Conservation (phyloP, 768 basidiomycete genomes). For the Boletus edulis region DNA sequence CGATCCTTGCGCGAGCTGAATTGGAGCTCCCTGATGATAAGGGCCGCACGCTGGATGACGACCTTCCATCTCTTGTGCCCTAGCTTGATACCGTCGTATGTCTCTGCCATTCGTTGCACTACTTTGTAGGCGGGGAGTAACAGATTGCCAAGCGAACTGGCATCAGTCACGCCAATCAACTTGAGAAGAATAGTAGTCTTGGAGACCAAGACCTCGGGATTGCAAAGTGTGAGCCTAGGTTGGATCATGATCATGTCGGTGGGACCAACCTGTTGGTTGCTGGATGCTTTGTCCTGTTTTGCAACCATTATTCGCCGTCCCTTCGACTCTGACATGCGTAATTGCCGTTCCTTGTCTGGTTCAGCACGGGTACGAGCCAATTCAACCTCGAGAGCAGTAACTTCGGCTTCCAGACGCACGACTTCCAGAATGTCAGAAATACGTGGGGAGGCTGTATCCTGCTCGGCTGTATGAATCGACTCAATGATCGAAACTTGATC, state of each 20-base stretch:
- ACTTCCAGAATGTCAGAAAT: constrained; percentile 57
- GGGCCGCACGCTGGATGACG: constrained; percentile 1
- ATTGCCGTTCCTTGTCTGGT: constrained; percentile 60
- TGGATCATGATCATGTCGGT: constrained; percentile 65
- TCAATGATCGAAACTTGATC: constrained; percentile 32
- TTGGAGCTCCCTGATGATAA: neutral
- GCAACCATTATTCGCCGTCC: constrained; percentile 40
- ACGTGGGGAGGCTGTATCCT: constrained; percentile 55
- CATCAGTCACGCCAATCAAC: neutral
- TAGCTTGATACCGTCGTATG: neutral
- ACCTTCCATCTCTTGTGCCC: neutral
- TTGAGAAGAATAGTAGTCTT: no score
- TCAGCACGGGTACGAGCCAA: constrained; percentile 54
- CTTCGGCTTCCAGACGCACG: constrained; percentile 52
- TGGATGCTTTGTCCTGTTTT: constrained; percentile 52
- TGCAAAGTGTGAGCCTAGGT: no score
- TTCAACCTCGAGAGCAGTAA: constrained; percentile 61
- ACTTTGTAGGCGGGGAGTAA: neutral
- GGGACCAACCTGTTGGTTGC: constrained; percentile 64
- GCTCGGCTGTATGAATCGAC: constrained; percentile 39
- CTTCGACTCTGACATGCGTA: constrained; percentile 55
- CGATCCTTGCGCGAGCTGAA: neutral
- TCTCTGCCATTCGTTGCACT: neutral
- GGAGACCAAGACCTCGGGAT: no score
- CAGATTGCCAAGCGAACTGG: neutral